Percentiles rank a stretch among this genome's conserved stretches.
Conservation (phyloP, 2,329 filamentous ascomycete genomes). For the Thermoascus crustaceus region DNA sequence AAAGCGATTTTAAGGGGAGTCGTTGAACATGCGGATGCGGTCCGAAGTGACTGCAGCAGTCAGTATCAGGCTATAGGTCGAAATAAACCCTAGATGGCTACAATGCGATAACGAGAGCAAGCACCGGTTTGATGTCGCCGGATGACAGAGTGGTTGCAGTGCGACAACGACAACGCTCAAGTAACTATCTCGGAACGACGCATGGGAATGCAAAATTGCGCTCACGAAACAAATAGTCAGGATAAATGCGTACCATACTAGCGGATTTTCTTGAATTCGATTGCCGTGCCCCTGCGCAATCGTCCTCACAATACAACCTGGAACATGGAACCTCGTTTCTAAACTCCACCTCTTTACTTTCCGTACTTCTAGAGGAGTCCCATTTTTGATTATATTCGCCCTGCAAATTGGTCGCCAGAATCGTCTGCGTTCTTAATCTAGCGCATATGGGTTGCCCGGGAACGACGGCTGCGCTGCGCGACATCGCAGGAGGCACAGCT, state of each 20-base stretch:
- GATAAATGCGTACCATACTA: background rate
- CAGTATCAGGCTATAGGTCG: no score
- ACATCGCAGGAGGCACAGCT: constrained; percentile 2
- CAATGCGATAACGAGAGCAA: no score
- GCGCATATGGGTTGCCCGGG: no score
- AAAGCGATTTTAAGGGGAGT: constrained; percentile 6
- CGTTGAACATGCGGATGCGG: constrained; percentile 2
- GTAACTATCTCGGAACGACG: background rate
- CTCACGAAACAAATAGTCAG: no score
- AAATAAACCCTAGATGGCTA: no score
- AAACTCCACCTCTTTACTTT: background rate
- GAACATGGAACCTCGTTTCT: background rate
- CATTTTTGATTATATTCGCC: no score
- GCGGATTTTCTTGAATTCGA: background rate
- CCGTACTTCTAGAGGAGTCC: background rate
- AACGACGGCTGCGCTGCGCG: background rate
- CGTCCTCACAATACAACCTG: background rate
- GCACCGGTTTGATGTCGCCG: no score
- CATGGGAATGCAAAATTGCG: background rate
- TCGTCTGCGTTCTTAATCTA: no score
- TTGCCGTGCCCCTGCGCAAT: background rate
- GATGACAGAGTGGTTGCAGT: no score
- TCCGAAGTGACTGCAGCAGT: background rate
- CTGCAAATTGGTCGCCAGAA: no score
- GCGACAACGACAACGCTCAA: background rate